A percentile compares a stretch with the other conserved stretches of the same genome.
These are phyloP conservation scores for Tieghemostelium lacteum DNA, from an alignment of 78 protist genomes.

Conservation along the genomic window DNA sequence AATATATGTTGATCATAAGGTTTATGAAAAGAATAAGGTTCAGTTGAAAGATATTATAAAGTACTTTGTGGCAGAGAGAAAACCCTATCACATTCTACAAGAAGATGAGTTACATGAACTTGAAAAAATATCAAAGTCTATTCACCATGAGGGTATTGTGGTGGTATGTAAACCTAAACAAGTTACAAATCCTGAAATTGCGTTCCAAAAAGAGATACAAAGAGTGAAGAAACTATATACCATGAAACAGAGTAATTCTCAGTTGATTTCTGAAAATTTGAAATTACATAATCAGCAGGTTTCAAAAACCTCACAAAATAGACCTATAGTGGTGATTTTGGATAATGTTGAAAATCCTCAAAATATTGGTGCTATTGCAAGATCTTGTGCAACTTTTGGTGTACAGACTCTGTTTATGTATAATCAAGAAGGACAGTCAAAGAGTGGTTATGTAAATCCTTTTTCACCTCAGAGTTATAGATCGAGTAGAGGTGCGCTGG, in stretches of 20 bases:
- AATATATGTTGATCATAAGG: conserved; percentile 1
- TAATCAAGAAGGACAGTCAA: neutral
- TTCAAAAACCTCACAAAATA: neutral
- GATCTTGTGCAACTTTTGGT: conserved; percentile 50
- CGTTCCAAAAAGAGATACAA: conserved; percentile 5
- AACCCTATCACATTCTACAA: conserved; percentile 3
- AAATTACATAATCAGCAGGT: neutral
- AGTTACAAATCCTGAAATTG: neutral
- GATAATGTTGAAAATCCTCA: conserved; percentile 58
- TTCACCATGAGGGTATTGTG: conserved; percentile 58
- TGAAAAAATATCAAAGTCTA: neutral
- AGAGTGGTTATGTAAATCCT: conserved; percentile 14
- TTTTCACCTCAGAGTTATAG: conserved; percentile 20
- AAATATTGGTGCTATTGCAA: conserved; percentile 43
- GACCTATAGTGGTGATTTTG: conserved; percentile 46
- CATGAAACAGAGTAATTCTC: neutral
- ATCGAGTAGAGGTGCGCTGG: conserved; percentile 67
- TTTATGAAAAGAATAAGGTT: conserved; percentile 2
- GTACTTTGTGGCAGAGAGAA: neutral
- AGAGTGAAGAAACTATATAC: neutral
- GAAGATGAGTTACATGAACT: conserved; percentile 1
- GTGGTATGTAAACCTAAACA: neutral
- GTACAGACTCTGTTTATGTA: conserved; percentile 9
- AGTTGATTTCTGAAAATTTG: neutral
- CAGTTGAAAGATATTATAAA: conserved; percentile 6